These are phyloP conservation scores for Nakazawaea anatomiae DNA, from an alignment of 805 yeast species.

Conservation along the genomic window DNA sequence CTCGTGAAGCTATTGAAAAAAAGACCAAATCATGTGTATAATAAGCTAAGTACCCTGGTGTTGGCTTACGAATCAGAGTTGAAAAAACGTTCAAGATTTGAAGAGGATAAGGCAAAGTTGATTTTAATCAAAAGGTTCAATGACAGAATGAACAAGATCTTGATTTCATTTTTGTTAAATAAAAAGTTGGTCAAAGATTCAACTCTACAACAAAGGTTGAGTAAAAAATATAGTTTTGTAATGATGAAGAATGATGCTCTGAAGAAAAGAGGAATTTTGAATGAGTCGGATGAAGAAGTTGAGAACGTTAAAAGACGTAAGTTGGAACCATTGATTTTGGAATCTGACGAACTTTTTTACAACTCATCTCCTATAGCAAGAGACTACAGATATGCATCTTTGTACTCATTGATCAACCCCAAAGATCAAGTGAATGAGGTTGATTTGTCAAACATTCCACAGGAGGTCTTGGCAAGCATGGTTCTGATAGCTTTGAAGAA, in stretches of 20 bases:
- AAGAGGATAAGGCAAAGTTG: constrained; percentile 25
- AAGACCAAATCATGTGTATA: constrained; percentile 53
- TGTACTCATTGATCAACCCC: constrained; percentile 63
- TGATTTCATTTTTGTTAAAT: constrained; percentile 25
- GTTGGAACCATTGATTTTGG: constrained; percentile 16
- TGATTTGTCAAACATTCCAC: constrained; percentile 66
- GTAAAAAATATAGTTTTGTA: constrained; percentile 25
- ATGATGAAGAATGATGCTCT: constrained; percentile 21
- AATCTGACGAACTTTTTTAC: constrained; percentile 16
- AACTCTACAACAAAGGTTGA: constrained; percentile 23
- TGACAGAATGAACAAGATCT: constrained; percentile 28
- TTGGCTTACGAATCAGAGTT: constrained; percentile 55
- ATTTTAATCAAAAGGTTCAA: constrained; percentile 26
- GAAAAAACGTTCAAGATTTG: constrained; percentile 47
- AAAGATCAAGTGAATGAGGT: constrained; percentile 53
- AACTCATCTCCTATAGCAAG: constrained; percentile 28
- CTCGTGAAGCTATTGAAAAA: constrained; percentile 56
- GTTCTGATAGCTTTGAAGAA: constrained; percentile 60
- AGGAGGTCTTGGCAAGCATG: constrained; percentile 55
- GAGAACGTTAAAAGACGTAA: constrained; percentile 23
- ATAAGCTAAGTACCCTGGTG: constrained; percentile 51
- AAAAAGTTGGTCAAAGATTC: constrained; percentile 27
- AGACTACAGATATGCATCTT: constrained; percentile 46
- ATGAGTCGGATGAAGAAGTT: constrained; percentile 31
- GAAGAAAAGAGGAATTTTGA: constrained; percentile 25